A percentile compares a stretch with the other conserved stretches of the same genome.
Conservation (phyloP, 2,329 filamentous ascomycete genomes). For the Camillea tinctor region DNA sequence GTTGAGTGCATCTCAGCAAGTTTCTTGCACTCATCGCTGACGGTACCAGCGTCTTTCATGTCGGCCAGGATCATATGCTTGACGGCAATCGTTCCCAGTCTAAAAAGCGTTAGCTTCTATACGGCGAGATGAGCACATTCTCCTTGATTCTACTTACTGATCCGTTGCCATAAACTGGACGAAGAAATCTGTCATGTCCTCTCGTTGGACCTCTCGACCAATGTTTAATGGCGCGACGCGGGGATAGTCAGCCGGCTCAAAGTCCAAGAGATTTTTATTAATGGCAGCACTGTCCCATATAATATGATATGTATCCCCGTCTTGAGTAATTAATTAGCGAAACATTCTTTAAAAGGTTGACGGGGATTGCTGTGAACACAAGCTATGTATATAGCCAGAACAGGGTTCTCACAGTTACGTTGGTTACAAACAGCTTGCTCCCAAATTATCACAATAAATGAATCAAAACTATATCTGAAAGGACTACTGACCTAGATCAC, state of each 20-base stretch:
- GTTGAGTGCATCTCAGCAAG: slow-evolving; percentile 67
- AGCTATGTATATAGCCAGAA: neutral
- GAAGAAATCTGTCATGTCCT: slow-evolving; percentile 79
- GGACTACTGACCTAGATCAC: slow-evolving; percentile 59
- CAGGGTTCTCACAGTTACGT: neutral
- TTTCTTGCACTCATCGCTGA: slow-evolving; percentile 47
- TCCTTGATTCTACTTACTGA: slow-evolving; percentile 21
- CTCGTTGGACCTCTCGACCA: slow-evolving; percentile 53
- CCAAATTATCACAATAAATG: neutral
- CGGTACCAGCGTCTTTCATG: slow-evolving; percentile 49
- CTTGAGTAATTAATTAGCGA: neutral
- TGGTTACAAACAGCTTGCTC: neutral
- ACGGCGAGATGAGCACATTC: too few species aligned
- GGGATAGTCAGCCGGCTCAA: slow-evolving; percentile 69
- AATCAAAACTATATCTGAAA: neutral
- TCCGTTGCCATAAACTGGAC: slow-evolving; percentile 48
- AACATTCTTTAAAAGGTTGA: neutral
- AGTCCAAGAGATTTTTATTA: slow-evolving; percentile 37
- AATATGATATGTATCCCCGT: slow-evolving; percentile 79
- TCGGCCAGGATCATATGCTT: slow-evolving; percentile 66
- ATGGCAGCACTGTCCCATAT: slow-evolving; percentile 65
- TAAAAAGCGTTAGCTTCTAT: slow-evolving; percentile 1
- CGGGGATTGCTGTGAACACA: neutral
- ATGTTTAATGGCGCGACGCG: slow-evolving; percentile 56
- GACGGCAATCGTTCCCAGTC: slow-evolving; percentile 54